Percentiles rank a stretch among this genome's conserved stretches.
These are phyloP conservation scores for Ramalina peruviana DNA, from an alignment of 495 filamentous ascomycete species.

Conservation along the genomic window DNA sequence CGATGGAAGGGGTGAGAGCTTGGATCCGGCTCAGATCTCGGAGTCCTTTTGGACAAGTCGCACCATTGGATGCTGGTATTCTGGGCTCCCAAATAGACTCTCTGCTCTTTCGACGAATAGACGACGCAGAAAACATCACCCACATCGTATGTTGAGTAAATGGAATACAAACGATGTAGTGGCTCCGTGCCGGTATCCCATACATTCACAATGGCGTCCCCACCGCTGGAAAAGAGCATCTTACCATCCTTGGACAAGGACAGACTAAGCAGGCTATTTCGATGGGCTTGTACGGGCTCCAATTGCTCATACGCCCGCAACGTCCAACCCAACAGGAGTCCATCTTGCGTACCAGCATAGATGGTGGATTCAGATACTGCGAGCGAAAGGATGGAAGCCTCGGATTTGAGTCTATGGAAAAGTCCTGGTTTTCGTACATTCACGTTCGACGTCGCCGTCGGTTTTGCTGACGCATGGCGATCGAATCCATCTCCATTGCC, in stretches of 20 bases:
- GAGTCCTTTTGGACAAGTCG: constrained; percentile 39
- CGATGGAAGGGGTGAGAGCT: constrained; percentile 61
- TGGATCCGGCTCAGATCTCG: constrained; percentile 44
- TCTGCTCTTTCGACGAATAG: constrained; percentile 65
- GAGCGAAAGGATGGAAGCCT: constrained; percentile 58
- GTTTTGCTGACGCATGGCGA: too few relatives aligned
- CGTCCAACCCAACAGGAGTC: constrained; percentile 84
- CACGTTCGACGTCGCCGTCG: too few relatives aligned
- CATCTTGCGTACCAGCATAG: constrained; percentile 84
- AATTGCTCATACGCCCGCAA: constrained; percentile 72
- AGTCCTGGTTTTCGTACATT: constrained; percentile 31
- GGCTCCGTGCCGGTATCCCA: constrained; percentile 38
- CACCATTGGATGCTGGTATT: constrained; percentile 81
- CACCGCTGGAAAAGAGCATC: constrained; percentile 82
- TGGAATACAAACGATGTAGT: constrained; percentile 64
- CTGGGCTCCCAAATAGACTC: constrained; percentile 83
- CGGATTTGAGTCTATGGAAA: constrained; percentile 54
- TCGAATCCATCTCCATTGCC: too few relatives aligned
- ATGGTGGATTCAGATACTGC: constrained; percentile 47
- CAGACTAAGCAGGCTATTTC: constrained; percentile 76
- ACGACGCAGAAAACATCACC: constrained; percentile 90
- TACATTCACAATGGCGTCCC: constrained; percentile 87
- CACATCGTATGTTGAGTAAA: constrained; percentile 88
- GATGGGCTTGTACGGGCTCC: constrained; percentile 67
- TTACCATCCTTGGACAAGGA: constrained; percentile 59